Base-by-base conservation (phyloP, 495 filamentous ascomycete species). In the Massariosphaeria phaeospora region DNA sequence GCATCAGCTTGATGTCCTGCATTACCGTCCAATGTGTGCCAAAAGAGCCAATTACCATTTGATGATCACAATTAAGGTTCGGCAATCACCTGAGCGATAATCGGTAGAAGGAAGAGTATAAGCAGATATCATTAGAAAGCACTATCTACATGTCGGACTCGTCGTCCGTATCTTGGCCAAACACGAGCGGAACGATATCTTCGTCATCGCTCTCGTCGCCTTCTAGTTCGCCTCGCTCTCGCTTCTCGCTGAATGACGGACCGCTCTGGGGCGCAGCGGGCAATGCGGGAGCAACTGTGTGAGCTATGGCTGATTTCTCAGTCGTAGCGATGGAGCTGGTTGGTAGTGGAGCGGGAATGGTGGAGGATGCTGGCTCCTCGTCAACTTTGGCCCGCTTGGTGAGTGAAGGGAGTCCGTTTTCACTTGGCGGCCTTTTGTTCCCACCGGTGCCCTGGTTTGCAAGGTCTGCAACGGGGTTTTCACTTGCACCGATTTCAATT, bases 91-190 rank as follows among this genome's bases (percentile, higher is more conserved):
- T n/a, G n/a, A n/a, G n/a, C n/a, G n/a, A n/a, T n/a, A n/a, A n/a
- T n/a, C n/a, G n/a, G n/a, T n/a, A n/a, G n/a, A n/a, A n/a, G n/a
- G n/a, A n/a, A n/a, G n/a, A n/a, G n/a, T n/a, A n/a, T n/a, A n/a
- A n/a, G n/a, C n/a, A 31, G 3, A 24, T 17, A 6, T 53, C 12
- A 33, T 44, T 43, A 30, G 9, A 10, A 6, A 55, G 13, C 5
- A 17, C 2, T n/a, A 44, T 2, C 12, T 54, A 50, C 33, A 12
- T 24, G 2, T 61, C 57, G 6, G 44, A 61, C 24, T 63, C 61
- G 10, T 59, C 55, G 26, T 63, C 61, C 2, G 44, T 63, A 35
- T 63, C 61, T 41, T 55, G 61, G 2, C 55, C 61, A 4, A 63
- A 50, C n/a, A 57, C 55, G n/a, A 63, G 43, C 13, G 23, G 29